Evolutionary conservation across 1,139 yeast species (phyloP), one percentile per base, ranked within the genome.

Genomic region (Kluyveromyces marxianus): DNA sequence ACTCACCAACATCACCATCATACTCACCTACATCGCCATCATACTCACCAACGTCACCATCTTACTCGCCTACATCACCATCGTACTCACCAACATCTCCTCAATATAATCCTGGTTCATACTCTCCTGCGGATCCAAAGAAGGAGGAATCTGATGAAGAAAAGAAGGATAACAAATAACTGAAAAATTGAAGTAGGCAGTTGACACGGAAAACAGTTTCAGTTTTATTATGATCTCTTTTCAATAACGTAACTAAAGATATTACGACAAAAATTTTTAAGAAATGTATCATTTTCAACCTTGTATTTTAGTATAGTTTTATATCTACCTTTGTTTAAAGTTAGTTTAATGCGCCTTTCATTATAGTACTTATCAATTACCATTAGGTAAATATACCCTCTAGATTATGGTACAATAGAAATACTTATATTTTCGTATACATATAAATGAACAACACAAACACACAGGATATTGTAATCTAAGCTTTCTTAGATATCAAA

Each of bases 401-500:
- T n/a, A n/a, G n/a, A n/a, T n/a, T n/a, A n/a, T n/a, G n/a, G n/a
- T n/a, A n/a, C n/a, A n/a, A n/a, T n/a, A n/a, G n/a, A n/a, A n/a
- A n/a, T n/a, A n/a, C n/a, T n/a, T n/a, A n/a, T n/a, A n/a, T n/a
- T n/a, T n/a, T n/a, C n/a, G n/a, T n/a, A n/a, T n/a, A n/a, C n/a
- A n/a, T n/a, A n/a, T n/a, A 37, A n/a, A 21, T 64, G 68, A 81
- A 29, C 24, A 25, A 25, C 14, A 21, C 3, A 35, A 5, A 10
- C 10, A 10, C 32, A 7, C 7, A 10, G 8, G 8, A 29, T 10
- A 29, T 7, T 7, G 37, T 4, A 4, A 21, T 39, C 21, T 39
- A 32, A n/a, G 50, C 60, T 60, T 81, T 83, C 55, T 76, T 80
- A 49, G 88, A 85, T n/a, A 94, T 83, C 52, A 94, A 70, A 0